Evolutionary conservation across 2,329 filamentous ascomycete species (phyloP), one percentile per base, ranked within the genome.

Genomic region (Malbranchea zuffiana): DNA sequence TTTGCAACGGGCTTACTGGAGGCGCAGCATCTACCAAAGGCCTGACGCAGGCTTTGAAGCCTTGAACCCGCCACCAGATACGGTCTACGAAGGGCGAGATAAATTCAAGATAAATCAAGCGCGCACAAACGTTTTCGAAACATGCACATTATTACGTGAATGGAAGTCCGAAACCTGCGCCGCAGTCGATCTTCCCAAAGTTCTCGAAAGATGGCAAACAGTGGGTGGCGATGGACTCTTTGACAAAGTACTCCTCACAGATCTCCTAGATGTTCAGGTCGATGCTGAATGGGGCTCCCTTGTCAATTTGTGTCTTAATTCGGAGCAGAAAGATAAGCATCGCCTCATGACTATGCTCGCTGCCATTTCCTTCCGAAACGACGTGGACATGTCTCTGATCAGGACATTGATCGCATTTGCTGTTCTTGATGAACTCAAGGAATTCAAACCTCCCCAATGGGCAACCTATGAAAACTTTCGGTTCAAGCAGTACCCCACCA

Each of bases 261-360:
- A 44, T 21, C 24, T 44, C 5, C 39, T 44, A 13, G 32, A 44
- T 6, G 21, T 42, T 19, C 10, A 44, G 18, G 29, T 41, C 15
- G 28, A 30, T 16, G 12, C 4, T 8, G 12, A 37, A n/a, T 39
- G 35, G 35, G 39, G 39, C 19, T 19, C 42, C 6, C 19, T 44
- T 21, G 39, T 39, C 19, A 37, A 40, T 18, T 35, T 54, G 32
- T 35, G 39, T 25, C 28, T 30, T 6, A 7, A 19, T 16, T 19
- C 40, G 18, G 3, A 29, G 32, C 5, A 41, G 6, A 16, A 29
- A 6, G 39, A 51, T 31, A 52, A 45, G 28, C 50, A 47, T 31
- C 46, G 45, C 10, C 18, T 56, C 6, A 55, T 57, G 49, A 47
- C 51, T 8, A 54, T 47, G 50, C 40, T 58, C 16, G 46, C 49